Conservation (phyloP, 1,139 yeast species). For the Pichia norvegensis region DNA sequence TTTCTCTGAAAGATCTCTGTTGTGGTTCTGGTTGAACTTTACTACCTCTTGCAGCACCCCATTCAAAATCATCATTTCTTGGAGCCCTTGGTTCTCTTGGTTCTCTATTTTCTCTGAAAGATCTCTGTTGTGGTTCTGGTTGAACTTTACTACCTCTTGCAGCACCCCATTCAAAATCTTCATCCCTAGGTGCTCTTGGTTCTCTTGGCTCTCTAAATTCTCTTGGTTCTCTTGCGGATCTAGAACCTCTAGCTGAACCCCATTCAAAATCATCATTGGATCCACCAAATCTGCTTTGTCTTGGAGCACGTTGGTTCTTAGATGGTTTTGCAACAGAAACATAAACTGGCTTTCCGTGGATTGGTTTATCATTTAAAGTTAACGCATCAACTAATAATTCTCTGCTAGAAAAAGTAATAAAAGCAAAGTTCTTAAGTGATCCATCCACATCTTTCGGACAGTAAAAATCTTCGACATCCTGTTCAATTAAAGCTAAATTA, state of each 20-base stretch:
- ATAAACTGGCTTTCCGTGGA: constrained; percentile 70
- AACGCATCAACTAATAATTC: constrained; percentile 65
- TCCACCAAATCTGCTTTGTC: constrained; percentile 17
- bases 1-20: constrained; percentile 29
- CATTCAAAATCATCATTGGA: constrained; percentile 38
- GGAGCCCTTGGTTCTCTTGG: constrained; percentile 24
- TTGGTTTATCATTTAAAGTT: constrained; percentile 51
- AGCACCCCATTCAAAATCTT: constrained; percentile 38
- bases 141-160: constrained; percentile 35
- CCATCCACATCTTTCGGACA: constrained; percentile 68
- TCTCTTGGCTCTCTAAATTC: constrained; percentile 25
- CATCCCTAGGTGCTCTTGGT: constrained; percentile 36
- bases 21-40: constrained; percentile 25
- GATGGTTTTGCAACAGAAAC: constrained; percentile 89
- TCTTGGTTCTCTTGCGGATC: constrained; percentile 26
- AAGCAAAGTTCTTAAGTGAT: constrained; percentile 78
- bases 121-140: constrained; percentile 12
- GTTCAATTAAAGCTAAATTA: constrained; percentile 42
- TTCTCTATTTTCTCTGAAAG: constrained; percentile 21
- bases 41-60: constrained; percentile 39
- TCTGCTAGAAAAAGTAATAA: constrained; percentile 66
- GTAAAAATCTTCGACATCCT: constrained; percentile 45
- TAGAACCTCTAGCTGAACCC: constrained; percentile 29
- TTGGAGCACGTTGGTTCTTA: constrained; percentile 23
- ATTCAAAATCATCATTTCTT: constrained; percentile 31